Evolutionary conservation across 2,329 filamentous ascomycete species (phyloP), one percentile per base, ranked within the genome.

Genomic region (Elsinoe perseae): DNA sequence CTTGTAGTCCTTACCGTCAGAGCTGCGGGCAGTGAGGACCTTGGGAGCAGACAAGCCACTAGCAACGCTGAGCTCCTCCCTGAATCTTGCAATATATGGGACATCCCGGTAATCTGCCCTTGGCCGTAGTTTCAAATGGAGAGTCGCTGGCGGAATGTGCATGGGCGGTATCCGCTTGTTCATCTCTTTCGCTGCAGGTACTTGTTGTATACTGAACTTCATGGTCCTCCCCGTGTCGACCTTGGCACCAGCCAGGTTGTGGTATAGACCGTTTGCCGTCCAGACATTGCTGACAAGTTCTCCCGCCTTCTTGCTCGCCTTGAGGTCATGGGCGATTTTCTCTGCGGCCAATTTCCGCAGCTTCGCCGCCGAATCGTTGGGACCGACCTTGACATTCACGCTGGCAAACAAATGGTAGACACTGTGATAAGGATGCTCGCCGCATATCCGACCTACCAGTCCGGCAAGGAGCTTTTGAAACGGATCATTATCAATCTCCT

Each of bases 401-500:
- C 86, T 85, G 2, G 91, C 88, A 76, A 92, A 96, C 40, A 98
- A 89, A 64, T 97, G 91, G 68, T 98, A 95, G 84, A 97, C 92
- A 50, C 90, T 90, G 67, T 98, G 95, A 69, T 91, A 95, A 0
- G 93, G 95, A 71, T 99, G 93, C 57, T 98, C 90, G 9, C 81
- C 77, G 66, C 92, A 97, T 56, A 98, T 95, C 7, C 84, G 84
- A 65, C 84, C 82, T 3, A 97, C 84, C 16, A 98, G 74, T 1
- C 77, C 76, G 53, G 83, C 81, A 1, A 99, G 75, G 1, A 92
- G 77, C 38, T 76, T 77, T 65, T 98, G 93, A 65, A 99, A 98
- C 0, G n/a, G n/a, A n/a, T 75, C 67, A 14, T 78, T 80, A 1
- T 78, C 71, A 28, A 84, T 80, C 59, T 87, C 82, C 59, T 95